Evolutionary conservation across 495 filamentous ascomycete species (phyloP), one percentile per base, ranked within the genome.

Genomic region (Aspergillus bridgeri): DNA sequence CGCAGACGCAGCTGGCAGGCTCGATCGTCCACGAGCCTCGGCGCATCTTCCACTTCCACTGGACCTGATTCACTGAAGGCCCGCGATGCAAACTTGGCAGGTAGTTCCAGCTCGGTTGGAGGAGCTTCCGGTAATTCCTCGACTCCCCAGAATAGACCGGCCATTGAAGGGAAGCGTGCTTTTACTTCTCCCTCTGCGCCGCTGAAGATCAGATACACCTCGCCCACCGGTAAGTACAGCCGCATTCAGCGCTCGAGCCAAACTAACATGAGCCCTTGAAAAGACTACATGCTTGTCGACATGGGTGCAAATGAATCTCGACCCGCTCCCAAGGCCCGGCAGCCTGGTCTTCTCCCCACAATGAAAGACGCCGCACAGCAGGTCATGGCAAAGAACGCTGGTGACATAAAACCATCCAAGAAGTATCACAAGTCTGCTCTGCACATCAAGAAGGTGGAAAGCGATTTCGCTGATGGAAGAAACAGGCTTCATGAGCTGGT

Each of bases 241-340:
- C n/a, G 33, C n/a, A n/a, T 29, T 24, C 33, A 38, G 33, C 17
- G 33, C 33, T 38, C 17, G 33, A 15, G 13, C 1, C 17, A 20
- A 27, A 15, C 54, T 64, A 25, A 61, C 43, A 1, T 3, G 17
- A 52, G 5, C 42, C 6, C 44, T 24, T 15, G 17, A 8, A 44
- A 19, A 65, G 63, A 62, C 53, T 62, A 60, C 42, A 51, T 51
- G 17, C 56, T 60, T 23, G 21, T 65, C 17, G 63, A 65, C 46
- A 21, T 65, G 6, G 60, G 51, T 18, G 19, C 22, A 47, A 24
- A 46, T n/a, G 54, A 60, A 19, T 5, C 24, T 19, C 45, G 43
- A 8, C 33, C 47, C 3, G 46, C 48, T 42, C 47, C 48, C n/a
- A 58, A 45, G 19, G 22, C 23, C n/a, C 13, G 29, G 2, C 29